Conservation (phyloP, 495 filamentous ascomycete genomes). For the Penicillium alfredii region DNA sequence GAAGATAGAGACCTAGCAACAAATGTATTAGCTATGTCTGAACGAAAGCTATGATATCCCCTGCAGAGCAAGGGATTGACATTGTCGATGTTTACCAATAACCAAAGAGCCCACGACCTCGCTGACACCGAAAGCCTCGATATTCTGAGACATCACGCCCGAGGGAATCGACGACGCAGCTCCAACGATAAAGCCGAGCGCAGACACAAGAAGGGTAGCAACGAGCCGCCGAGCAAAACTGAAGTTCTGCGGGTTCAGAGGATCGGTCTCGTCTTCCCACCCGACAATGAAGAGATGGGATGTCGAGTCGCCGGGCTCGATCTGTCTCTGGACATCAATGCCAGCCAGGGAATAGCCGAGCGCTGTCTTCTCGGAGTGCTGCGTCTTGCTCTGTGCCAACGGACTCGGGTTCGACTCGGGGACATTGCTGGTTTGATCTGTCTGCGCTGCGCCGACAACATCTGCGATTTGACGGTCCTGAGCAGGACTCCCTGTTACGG, state of each 20-base stretch:
- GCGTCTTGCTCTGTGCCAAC: constrained; percentile 10
- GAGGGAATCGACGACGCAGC: constrained; percentile 50
- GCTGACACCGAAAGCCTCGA: constrained; percentile 43
- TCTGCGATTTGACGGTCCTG: not conserved
- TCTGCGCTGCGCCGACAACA: not conserved
- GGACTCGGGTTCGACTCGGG: not conserved
- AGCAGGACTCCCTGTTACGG: constrained; percentile 4
- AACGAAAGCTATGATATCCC: too few species aligned
- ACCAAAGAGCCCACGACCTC: constrained; percentile 46
- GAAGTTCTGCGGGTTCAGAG: constrained; percentile 54
- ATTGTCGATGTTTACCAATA: constrained; percentile 12
- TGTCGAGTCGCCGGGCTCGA: constrained; percentile 16
- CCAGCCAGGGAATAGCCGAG: constrained; percentile 32
- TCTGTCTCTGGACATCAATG: constrained; percentile 32
- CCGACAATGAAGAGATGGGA: constrained; percentile 46
- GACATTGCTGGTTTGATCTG: constrained; percentile 1
- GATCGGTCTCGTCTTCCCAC: constrained; percentile 49
- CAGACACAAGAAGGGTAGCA: constrained; percentile 46
- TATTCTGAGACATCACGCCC: constrained; percentile 37
- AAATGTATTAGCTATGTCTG: too few species aligned
- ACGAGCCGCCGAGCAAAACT: constrained; percentile 28
- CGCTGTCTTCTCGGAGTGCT: constrained; percentile 23
- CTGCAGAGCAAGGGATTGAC: not conserved
- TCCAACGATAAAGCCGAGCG: constrained; percentile 46
- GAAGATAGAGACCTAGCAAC: constrained; percentile 53